These are phyloP conservation scores for Tylopilus rubrobrunneus DNA, from an alignment of 768 basidiomycete genomes.

Conservation along the genomic window DNA sequence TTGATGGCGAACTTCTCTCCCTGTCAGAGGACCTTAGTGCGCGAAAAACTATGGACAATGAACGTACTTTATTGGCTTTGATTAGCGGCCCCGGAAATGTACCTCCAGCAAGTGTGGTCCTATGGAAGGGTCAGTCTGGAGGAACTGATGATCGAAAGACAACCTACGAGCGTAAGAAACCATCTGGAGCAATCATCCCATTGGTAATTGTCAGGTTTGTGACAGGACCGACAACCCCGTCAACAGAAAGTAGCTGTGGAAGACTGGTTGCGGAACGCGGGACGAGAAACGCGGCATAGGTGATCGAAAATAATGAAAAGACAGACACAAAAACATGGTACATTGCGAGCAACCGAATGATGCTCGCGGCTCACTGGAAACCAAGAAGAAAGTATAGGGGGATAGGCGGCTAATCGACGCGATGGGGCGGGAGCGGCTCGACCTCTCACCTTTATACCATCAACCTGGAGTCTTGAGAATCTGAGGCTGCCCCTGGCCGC, in stretches of 20 bases:
- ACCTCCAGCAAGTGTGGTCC: constrained; percentile 37
- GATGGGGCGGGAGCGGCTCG: neutral
- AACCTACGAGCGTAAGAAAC: constrained; percentile 42
- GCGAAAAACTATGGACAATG: neutral
- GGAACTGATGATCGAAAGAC: neutral
- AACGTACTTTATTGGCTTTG: neutral
- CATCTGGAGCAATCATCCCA: constrained; percentile 31
- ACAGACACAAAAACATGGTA: constrained; percentile 1
- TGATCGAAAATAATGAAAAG: constrained; percentile 3
- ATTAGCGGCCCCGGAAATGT: constrained; percentile 27
- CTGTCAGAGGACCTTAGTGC: neutral
- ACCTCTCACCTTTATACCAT: constrained; percentile 1
- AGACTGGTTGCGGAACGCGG: constrained; percentile 8
- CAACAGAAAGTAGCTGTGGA: neutral
- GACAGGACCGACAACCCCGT: constrained; percentile 10
- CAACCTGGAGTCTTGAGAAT: neutral
- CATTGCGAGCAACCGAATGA: constrained; percentile 10
- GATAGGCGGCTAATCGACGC: neutral
- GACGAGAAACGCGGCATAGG: constrained; percentile 19
- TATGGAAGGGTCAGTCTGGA: neutral
- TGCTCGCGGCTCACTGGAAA: neutral
- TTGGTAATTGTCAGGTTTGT: constrained; percentile 25
- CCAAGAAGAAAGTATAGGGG: neutral
- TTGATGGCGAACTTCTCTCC: neutral
- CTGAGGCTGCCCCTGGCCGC: neutral